Conservation (phyloP, 2,329 filamentous ascomycete genomes). For the Colletotrichum australisinense region DNA sequence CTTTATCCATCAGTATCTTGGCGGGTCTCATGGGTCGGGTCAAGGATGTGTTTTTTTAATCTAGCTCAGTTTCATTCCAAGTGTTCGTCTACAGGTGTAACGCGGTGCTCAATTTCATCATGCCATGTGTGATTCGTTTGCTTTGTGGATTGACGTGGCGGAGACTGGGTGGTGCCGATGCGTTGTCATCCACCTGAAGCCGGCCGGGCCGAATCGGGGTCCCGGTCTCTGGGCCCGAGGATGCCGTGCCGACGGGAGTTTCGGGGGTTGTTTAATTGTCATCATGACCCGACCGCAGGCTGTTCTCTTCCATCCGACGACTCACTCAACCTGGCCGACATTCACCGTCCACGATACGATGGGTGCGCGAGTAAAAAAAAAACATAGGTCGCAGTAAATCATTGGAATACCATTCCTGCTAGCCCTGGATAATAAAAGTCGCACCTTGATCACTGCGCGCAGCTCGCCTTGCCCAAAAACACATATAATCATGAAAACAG, state of each 20-base stretch:
- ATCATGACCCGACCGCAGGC: not conserved
- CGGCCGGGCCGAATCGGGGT: not conserved
- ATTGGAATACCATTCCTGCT: conserved; percentile 26
- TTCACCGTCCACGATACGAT: not conserved
- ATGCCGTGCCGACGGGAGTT: not conserved
- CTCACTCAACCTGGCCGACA: not conserved
- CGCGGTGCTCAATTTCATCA: not conserved
- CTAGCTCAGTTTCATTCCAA: not conserved
- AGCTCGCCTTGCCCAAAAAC: conserved; percentile 24
- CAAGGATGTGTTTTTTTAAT: not conserved
- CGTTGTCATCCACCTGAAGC: not conserved
- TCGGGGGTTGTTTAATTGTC: too few species aligned
- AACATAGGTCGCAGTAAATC: conserved; percentile 8
- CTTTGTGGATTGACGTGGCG: not conserved
- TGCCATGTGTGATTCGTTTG: too few species aligned
- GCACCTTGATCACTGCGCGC: conserved; percentile 24
- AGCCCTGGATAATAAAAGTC: conserved; percentile 26
- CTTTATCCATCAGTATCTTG: not conserved
- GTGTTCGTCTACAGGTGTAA: too few species aligned
- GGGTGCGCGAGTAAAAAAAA: too few species aligned
- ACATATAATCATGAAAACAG: conserved; percentile 8
- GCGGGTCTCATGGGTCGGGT: not conserved
- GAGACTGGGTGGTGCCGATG: not conserved
- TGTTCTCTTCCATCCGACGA: not conserved
- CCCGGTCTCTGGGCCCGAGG: not conserved